Evolutionary conservation across 1,284 basidiomycete species (phyloP).

Genomic region (Cutaneotrichosporon daszewskae): DNA sequence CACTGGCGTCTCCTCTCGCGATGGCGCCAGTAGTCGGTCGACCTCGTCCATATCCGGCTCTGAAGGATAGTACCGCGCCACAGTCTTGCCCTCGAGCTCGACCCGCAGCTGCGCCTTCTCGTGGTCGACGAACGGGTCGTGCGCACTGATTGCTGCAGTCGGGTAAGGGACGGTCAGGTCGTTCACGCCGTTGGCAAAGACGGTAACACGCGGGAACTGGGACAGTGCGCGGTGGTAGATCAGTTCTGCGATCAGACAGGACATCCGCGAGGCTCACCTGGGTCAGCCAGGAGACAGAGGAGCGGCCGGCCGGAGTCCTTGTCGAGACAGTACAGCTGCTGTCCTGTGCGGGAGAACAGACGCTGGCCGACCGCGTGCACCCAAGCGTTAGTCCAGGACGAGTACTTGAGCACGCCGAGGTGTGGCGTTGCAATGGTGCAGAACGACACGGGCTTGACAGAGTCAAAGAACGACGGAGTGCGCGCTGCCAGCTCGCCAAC

Average conservation of each 20-base stretch:
- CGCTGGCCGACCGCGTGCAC: constrained; percentile 61
- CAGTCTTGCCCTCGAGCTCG: constrained; percentile 48
- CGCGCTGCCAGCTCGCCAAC: constrained; percentile 39
- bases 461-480: constrained; percentile 35
- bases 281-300: constrained; percentile 78
- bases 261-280: constrained; percentile 52
- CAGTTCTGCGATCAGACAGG: constrained; percentile 51
- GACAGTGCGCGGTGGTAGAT: constrained; percentile 71
- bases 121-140: constrained; percentile 64
- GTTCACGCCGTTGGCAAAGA: constrained; percentile 82
- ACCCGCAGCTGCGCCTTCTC: constrained; percentile 57
- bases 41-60: constrained; percentile 24
- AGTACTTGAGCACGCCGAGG: constrained; percentile 37
- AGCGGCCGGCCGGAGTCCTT: constrained; percentile 62
- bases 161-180: constrained; percentile 78
- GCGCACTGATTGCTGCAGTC: constrained; percentile 64
- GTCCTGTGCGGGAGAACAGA: constrained; percentile 75
- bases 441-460: constrained; percentile 37
- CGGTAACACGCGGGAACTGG: constrained; percentile 63
- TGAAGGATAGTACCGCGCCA: constrained; percentile 14
- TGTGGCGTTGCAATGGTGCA: constrained; percentile 45
- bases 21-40: constrained; percentile 11
- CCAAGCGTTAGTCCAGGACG: constrained; percentile 13
- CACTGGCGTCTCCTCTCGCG: not conserved
- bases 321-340: constrained; percentile 71